Evolutionary conservation across 257 asterid species (phyloP), one percentile per base, ranked within the genome.

Genomic region (Henckelia pumila): DNA sequence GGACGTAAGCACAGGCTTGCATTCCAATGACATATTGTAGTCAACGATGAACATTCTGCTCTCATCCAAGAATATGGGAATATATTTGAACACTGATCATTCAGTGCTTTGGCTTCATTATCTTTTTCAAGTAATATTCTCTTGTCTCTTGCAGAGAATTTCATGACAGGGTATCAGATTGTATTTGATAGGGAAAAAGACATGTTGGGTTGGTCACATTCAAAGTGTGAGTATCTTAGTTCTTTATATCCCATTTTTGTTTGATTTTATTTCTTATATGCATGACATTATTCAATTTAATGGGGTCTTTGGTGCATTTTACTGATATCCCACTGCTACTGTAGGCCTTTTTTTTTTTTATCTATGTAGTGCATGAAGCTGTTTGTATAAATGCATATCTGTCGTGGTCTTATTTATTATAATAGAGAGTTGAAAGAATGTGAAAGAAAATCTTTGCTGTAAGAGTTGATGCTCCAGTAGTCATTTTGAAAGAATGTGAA

Each of bases 81-180:
- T 64, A 56, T 58, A 22, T 52, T 30, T 44, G 16, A 21, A 14
- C 29, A 11, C 66, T 32, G 56, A 59, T 49, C 67, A 30, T 67
- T 19, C 59, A 53, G 19, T 49, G 57, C 55, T 30, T 35, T 29
- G 55, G 35, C 23, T 11, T 79, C 37, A 63, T 59, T 64, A 37
- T 76, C 60, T 69, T 56, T 64, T 75, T 77, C 57, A 69, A 23
- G 64, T 56, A 63, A 58, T 60, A 63, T 33, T 52, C 30, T 59
- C 32, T 75, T 81, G 83, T 92, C 26, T 59, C 40, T 76, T 82
- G 84, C 96, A 91, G 97, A 91, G 82, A 91, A 91, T 81, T 91
- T 91, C 85, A 84, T 91, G 92, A 76, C 85, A 10, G 87, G 97
- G 66, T 91, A 91, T 66, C 82, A 84, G 74, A 80, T 91, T 59